Percentiles rank a stretch among this genome's conserved stretches.
These are phyloP conservation scores for Niebla homalea DNA, from an alignment of 495 filamentous ascomycete species.

Conservation along the genomic window DNA sequence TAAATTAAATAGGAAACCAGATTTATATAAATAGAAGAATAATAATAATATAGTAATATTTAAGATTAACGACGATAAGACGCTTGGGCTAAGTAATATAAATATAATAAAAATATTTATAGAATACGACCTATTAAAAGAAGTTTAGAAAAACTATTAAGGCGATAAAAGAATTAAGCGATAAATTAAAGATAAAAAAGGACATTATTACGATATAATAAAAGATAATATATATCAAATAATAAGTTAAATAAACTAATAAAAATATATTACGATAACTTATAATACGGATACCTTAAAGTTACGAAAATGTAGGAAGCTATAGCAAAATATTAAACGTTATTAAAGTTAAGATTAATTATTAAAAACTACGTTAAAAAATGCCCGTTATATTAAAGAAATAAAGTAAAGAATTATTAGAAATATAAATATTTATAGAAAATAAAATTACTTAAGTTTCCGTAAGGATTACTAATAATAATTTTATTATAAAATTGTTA, in stretches of 20 bases:
- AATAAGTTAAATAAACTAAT: not conserved
- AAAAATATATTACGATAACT: not conserved
- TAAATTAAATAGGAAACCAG: slow-evolving; percentile 2
- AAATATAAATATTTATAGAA: no score
- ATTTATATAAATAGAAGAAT: not conserved
- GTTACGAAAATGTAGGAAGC: not conserved
- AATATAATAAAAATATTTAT: not conserved
- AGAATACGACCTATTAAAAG: not conserved
- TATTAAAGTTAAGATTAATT: no score
- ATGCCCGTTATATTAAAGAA: no score
- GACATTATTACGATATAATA: not conserved
- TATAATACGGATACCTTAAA: not conserved
- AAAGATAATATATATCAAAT: not conserved
- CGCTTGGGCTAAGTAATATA: no score
- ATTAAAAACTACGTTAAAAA: no score
- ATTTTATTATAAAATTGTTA: no score
- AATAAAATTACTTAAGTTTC: no score
- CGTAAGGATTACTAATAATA: not conserved
- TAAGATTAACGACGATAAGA: no score
- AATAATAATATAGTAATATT: not conserved
- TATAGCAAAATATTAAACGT: no score
- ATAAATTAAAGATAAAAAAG: not conserved
- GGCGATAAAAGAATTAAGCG: not conserved
- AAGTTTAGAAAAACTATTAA: no score
- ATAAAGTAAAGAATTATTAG: no score